Conservation (phyloP, 345 rosid species). For the Tarenaya hassleriana region DNA sequence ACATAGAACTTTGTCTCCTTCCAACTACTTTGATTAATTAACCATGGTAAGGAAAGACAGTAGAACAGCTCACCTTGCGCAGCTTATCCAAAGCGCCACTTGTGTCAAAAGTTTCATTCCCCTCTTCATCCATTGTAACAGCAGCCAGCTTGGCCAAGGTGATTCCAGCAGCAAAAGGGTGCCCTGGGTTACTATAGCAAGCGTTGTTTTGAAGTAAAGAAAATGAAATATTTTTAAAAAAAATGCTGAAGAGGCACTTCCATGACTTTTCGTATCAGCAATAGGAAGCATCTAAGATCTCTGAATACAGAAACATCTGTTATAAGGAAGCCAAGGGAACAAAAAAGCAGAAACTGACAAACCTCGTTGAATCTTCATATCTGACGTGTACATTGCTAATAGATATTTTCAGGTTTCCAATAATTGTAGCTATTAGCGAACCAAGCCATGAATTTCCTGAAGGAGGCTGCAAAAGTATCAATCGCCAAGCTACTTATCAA, state of each 20-base stretch:
- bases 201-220: conserved; percentile 24
- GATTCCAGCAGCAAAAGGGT: conserved; percentile 87
- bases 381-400: conserved; percentile 97
- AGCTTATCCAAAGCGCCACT: conserved; percentile 95
- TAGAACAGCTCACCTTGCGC: conserved; percentile 71
- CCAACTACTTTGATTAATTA: conserved; percentile 16
- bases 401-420: conserved; percentile 95
- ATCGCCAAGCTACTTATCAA: conserved; percentile 24
- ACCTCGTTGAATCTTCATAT: conserved; percentile 92
- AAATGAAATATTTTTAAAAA: background rate
- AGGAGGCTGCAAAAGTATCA: conserved; percentile 55
- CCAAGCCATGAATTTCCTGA: conserved; percentile 92
- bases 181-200: conserved; percentile 66
- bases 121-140: conserved; percentile 94
- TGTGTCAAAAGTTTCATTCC: conserved; percentile 92
- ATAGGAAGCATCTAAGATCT: conserved; percentile 7
- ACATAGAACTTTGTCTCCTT: conserved; percentile 6
- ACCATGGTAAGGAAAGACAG: conserved; percentile 22
- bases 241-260: conserved; percentile 17
- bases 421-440: conserved; percentile 83
- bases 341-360: conserved; percentile 23
- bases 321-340: conserved; percentile 6
- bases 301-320: conserved; percentile 8
- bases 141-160: conserved; percentile 97
- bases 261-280: conserved; percentile 11